Evolutionary conservation across 1,139 yeast species (phyloP), one percentile per base, ranked within the genome.

Genomic region (Debaryomyces coudertii): DNA sequence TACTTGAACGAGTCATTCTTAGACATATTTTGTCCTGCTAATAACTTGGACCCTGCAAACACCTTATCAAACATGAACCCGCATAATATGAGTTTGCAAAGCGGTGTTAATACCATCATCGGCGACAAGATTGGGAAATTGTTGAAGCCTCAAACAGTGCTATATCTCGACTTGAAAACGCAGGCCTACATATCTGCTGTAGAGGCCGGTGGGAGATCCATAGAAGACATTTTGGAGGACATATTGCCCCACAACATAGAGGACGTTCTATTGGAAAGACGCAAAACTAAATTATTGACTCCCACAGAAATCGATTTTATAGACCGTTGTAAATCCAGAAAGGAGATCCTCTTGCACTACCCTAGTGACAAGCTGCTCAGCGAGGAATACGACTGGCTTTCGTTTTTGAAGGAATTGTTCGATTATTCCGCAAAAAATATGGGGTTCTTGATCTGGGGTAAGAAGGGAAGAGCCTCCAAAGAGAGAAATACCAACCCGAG

Each of bases 161-260:
- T 93, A 45, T 90, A 78, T 56, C 73, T 93, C 44, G 97, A 93
- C 56, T 74, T 93, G 60, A 93, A 93, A 62, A 93, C 99, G 0
- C 99, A 93, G 65, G 97, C 97, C 0, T 93, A 84, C 59, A 90
- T 93, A 22, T 85, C 97, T 0, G 96, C 96, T 0, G 68, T 92
- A 52, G 89, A 86, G 55, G 84, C 88, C 5, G 84, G 83, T 7
- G 90, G 85, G 48, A 67, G 85, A 51, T 76, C 89, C 2, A 77
- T 83, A 54, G 77, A 77, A 49, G 93, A 87, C 44, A 80, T 90
- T 7, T 68, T 92, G 51, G 85, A 88, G 50, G 90, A 85, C 56
- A 77, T 92, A 42, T 86, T 93, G 54, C 95, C 96, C 0, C 73
- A 73, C 5, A 77, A 85, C 55, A 61, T 90, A 55, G 85, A 80